phyloP scores from a whole-genome alignment of 139 green algal species.

The Pleodorina starrii region DNA sequence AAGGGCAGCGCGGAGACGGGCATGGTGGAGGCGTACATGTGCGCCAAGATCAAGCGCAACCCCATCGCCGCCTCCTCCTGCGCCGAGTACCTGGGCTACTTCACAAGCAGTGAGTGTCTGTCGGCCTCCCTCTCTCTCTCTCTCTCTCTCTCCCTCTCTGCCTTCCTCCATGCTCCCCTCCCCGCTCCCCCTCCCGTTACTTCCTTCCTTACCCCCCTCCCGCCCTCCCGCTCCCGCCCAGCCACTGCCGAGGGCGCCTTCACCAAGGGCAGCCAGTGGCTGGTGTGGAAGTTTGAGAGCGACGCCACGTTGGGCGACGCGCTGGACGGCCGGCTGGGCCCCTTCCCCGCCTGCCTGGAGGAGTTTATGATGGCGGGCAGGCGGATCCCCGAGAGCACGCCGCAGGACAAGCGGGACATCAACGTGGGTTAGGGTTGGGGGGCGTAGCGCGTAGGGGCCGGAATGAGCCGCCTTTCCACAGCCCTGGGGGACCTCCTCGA shows the following conservation, averaged over 20 bases:
- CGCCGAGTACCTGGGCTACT: conserved; percentile 75
- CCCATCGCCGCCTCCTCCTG: conserved; percentile 54
- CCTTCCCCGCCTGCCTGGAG: conserved; percentile 78
- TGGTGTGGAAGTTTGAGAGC: conserved; percentile 94
- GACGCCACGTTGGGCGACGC: conserved; percentile 91
- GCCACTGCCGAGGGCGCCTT: conserved; percentile 71
- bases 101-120: conserved; percentile 61
- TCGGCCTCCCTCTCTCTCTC: no score
- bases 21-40: conserved; percentile 91
- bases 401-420: conserved; percentile 50
- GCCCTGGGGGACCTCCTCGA: no score
- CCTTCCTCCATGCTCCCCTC: background rate
- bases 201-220: conserved; percentile 46
- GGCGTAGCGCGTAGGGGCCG: no score
- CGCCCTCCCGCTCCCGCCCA: no score
- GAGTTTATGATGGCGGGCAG: conserved; percentile 66
- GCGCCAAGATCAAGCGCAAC: conserved; percentile 76
- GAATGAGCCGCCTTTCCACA: no score
- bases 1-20: conserved; percentile 85
- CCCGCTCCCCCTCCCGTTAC: background rate
- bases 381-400: background rate
- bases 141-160: no score
- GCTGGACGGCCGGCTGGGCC: conserved; percentile 77
- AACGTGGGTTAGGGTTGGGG: background rate
- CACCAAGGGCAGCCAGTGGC: conserved; percentile 86